Evolutionary conservation across 257 asterid genomes (phyloP).

Genomic region (Pogostemon cablin): DNA sequence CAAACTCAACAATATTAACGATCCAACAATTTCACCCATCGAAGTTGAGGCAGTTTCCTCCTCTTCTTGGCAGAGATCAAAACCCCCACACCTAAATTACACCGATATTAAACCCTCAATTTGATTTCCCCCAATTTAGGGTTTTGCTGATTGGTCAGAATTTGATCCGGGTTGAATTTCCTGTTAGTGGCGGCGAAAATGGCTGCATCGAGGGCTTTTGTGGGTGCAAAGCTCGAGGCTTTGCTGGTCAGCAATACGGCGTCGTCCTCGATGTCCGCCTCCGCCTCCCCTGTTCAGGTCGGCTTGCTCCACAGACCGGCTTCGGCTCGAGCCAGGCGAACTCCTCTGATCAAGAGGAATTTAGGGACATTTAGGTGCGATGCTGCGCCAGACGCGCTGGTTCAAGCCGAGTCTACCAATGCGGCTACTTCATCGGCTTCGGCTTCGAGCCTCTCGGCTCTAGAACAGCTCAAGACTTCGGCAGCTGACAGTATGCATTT

Average conservation of each 20-base stretch:
- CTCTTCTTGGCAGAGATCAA: constrained; percentile 24
- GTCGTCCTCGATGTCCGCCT: constrained; percentile 44
- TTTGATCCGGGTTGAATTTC: constrained; percentile 1
- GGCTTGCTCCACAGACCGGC: constrained; percentile 49
- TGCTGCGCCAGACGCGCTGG: constrained; percentile 47
- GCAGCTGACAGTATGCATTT: constrained; percentile 72
- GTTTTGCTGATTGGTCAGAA: constrained; percentile 25
- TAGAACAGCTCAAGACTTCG: constrained; percentile 78
- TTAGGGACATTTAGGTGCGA: constrained; percentile 55
- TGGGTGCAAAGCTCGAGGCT: constrained; percentile 78
- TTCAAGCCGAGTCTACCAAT: constrained; percentile 47
- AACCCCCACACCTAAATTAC: constrained; percentile 24
- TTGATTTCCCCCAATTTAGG: constrained; percentile 16
- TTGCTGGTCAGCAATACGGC: constrained; percentile 54
- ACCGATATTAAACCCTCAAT: constrained; percentile 20
- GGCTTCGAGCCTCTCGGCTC: constrained; percentile 85
- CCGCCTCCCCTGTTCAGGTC: constrained; percentile 47
- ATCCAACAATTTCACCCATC: constrained; percentile 18
- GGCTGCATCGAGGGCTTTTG: constrained; percentile 76
- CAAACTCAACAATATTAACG: constrained; percentile 6
- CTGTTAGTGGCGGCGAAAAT: constrained; percentile 30
- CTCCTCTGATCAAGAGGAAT: constrained; percentile 40
- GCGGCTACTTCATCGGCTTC: constrained; percentile 37
- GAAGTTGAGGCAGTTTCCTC: constrained; percentile 24
- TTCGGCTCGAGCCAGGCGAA: constrained; percentile 44